Conservation (phyloP, 1,284 basidiomycete genomes). For the Laetiporus sulphureus region DNA sequence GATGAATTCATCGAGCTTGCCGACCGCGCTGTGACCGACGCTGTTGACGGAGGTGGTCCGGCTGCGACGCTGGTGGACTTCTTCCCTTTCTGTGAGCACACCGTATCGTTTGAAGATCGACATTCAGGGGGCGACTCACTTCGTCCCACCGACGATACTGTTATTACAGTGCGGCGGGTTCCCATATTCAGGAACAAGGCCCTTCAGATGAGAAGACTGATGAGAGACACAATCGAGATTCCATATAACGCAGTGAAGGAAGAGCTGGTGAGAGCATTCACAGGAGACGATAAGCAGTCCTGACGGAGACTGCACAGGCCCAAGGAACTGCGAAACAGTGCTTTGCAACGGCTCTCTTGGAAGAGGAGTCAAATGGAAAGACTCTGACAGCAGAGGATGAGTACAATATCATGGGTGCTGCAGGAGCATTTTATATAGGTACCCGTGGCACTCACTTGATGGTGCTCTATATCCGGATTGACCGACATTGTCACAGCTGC, state of each 20-base stretch:
- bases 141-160: too few relatives aligned
- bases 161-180: not conserved
- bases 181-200: not conserved
- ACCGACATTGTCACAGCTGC: constrained; percentile 22
- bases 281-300: too few relatives aligned
- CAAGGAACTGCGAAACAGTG: too few relatives aligned
- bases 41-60: not conserved
- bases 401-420: not conserved
- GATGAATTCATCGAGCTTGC: not conserved
- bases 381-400: not conserved
- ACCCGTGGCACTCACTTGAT: not conserved
- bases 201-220: not conserved
- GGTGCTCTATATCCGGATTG: constrained; percentile 2
- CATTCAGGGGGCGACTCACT: too few relatives aligned
- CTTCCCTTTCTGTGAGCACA: not conserved
- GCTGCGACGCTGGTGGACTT: too few relatives aligned
- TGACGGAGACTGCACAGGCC: too few relatives aligned
- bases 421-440: not conserved
- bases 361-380: too few relatives aligned
- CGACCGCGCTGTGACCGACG: not conserved
- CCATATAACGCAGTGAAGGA: not conserved
- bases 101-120: not conserved
- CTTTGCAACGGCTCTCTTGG: too few relatives aligned
- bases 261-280: not conserved
- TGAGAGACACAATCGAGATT: not conserved